phyloP scores from a whole-genome alignment of 768 basidiomycete genomes.

The Amanita phalloides region DNA sequence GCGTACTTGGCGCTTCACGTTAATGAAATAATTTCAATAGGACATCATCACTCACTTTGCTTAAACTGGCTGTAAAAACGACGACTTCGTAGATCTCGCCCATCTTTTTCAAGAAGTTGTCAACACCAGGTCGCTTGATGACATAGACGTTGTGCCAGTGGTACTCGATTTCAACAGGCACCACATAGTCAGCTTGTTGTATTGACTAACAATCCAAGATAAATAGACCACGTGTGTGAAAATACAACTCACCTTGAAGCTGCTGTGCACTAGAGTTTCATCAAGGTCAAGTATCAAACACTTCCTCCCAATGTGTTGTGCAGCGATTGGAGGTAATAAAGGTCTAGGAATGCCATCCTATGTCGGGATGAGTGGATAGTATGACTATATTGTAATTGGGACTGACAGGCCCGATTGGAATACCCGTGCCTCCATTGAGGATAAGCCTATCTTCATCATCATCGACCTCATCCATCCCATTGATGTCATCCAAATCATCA shows the following conservation, averaged over 20 bases:
- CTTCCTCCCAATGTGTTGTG: constrained; percentile 80
- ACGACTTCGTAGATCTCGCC: constrained; percentile 98
- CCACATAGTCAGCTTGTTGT: constrained; percentile 91
- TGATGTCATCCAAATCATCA: constrained; percentile 46
- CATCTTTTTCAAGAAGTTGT: constrained; percentile 95
- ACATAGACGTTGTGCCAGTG: constrained; percentile 99
- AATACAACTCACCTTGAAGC: constrained; percentile 71
- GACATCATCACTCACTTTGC: constrained; percentile 57
- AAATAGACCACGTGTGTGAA: background rate
- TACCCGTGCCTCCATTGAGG: constrained; percentile 86
- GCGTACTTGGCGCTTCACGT: constrained; percentile 59
- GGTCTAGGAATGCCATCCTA: constrained; percentile 85
- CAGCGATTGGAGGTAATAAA: constrained; percentile 74
- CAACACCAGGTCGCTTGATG: constrained; percentile 96
- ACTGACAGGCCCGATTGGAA: constrained; percentile 86
- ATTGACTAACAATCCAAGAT: constrained; percentile 53
- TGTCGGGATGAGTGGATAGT: background rate
- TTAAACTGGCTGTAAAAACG: constrained; percentile 94
- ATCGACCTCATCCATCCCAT: constrained; percentile 49
- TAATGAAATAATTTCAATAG: constrained; percentile 1
- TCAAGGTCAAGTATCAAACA: constrained; percentile 96
- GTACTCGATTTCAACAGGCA: constrained; percentile 98
- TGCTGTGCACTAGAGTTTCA: constrained; percentile 94
- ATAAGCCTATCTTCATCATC: constrained; percentile 90
- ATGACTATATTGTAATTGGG: background rate